These are phyloP conservation scores for Pyrus pyrifolia DNA, from an alignment of 306 rosid genomes.

Conservation along the genomic window DNA sequence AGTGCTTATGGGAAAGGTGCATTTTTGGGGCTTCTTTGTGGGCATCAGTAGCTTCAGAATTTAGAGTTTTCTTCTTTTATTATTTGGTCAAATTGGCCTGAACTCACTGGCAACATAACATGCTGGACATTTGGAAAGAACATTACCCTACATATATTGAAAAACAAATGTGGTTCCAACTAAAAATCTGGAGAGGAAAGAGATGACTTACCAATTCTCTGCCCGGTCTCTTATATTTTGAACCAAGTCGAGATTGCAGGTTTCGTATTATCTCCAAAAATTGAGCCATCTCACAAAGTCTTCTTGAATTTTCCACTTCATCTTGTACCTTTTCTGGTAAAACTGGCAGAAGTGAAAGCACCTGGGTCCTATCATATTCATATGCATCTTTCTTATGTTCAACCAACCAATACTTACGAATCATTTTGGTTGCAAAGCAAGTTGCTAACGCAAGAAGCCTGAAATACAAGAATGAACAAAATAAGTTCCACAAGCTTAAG, in stretches of 20 bases:
- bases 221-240: slow-evolving; percentile 64
- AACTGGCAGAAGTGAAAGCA: slow-evolving; percentile 57
- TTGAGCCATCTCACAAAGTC: slow-evolving; percentile 79
- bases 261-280: slow-evolving; percentile 88
- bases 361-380: slow-evolving; percentile 23
- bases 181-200: slow-evolving; percentile 15
- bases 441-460: slow-evolving; percentile 89
- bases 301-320: slow-evolving; percentile 47
- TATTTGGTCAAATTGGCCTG: neutral
- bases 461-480: slow-evolving; percentile 15
- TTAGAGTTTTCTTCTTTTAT: too few species aligned
- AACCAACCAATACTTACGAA: slow-evolving; percentile 67
- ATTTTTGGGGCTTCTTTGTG: too few species aligned
- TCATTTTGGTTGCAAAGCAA: slow-evolving; percentile 78
- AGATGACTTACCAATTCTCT: slow-evolving; percentile 56
- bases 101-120: neutral
- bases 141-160: neutral
- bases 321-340: slow-evolving; percentile 34
- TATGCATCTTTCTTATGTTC: slow-evolving; percentile 40
- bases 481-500: slow-evolving; percentile 8
- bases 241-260: slow-evolving; percentile 62
- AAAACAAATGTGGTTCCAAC: neutral
- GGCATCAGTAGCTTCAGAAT: too few species aligned
- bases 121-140: neutral
- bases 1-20: too few species aligned